A percentile compares a stretch with the other conserved stretches of the same genome.
phyloP scores from a whole-genome alignment of 257 asterid genomes.

The Nicotiana paniculata region DNA sequence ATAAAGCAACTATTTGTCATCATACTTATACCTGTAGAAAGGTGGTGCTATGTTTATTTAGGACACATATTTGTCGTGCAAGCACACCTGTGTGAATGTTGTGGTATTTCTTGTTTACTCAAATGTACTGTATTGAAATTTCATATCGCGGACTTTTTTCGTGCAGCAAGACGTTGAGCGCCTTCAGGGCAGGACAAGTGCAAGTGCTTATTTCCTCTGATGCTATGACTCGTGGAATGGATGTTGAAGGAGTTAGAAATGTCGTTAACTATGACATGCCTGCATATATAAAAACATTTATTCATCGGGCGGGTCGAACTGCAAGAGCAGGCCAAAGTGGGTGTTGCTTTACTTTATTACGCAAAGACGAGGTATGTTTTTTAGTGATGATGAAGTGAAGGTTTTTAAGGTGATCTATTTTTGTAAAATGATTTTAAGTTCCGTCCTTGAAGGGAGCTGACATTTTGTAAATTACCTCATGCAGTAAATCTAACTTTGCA shows the following conservation, averaged over 20 bases:
- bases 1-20: not conserved
- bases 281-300: slow-evolving; percentile 56
- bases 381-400: not conserved
- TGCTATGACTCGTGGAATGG: slow-evolving; percentile 96
- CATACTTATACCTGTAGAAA: not conserved
- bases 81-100: not conserved
- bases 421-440: not conserved
- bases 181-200: slow-evolving; percentile 63
- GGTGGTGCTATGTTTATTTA: not conserved
- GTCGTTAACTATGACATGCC: slow-evolving; percentile 91
- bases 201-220: slow-evolving; percentile 83
- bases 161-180: slow-evolving; percentile 68
- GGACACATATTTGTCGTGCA: not conserved
- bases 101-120: not conserved
- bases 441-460: not conserved
- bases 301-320: slow-evolving; percentile 93
- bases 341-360: slow-evolving; percentile 68
- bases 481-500: not conserved
- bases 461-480: not conserved
- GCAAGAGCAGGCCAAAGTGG: slow-evolving; percentile 88
- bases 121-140: not conserved
- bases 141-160: slow-evolving; percentile 4
- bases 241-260: slow-evolving; percentile 78
- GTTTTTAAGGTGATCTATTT: not conserved
- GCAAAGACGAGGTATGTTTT: slow-evolving; percentile 54